Percentiles rank a stretch among this genome's conserved stretches.
These are phyloP conservation scores for Epichloe uncinata DNA, from an alignment of 2,329 filamentous ascomycete genomes.

Conservation along the genomic window DNA sequence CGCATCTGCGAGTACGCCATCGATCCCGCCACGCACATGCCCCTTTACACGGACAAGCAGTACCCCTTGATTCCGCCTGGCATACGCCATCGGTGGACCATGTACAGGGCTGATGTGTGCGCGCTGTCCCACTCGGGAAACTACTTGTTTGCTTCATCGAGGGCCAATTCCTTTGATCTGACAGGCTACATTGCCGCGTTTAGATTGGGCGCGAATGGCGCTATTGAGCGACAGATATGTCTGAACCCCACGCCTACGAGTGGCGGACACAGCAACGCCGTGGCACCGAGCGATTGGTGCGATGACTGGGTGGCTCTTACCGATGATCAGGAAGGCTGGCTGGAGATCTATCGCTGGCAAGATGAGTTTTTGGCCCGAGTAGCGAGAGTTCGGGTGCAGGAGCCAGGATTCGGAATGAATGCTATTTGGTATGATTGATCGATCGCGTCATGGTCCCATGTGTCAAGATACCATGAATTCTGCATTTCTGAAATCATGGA, in stretches of 20 bases:
- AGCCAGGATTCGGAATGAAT: constrained; percentile 93
- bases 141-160: constrained; percentile 76
- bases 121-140: constrained; percentile 53
- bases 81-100: constrained; percentile 37
- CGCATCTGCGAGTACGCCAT: constrained; percentile 70
- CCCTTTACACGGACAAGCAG: constrained; percentile 62
- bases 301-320: constrained; percentile 87
- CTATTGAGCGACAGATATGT: constrained; percentile 65
- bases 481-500: too few species aligned
- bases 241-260: constrained; percentile 77
- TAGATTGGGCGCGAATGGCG: constrained; percentile 52
- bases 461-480: too few species aligned
- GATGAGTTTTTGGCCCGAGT: constrained; percentile 70
- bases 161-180: constrained; percentile 60
- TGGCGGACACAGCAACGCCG: constrained; percentile 78
- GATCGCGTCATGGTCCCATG: not conserved
- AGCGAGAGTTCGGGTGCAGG: constrained; percentile 61
- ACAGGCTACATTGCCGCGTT: constrained; percentile 79
- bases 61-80: constrained; percentile 73
- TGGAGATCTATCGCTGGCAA: constrained; percentile 80
- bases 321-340: constrained; percentile 75
- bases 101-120: constrained; percentile 81
- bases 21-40: constrained; percentile 57
- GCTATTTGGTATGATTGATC: constrained; percentile 53
- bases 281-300: constrained; percentile 67